Evolutionary conservation across 176 grass and related monocot genomes (phyloP), one percentile per base, ranked within the genome.

Genomic region (Zoysia japonica): DNA sequence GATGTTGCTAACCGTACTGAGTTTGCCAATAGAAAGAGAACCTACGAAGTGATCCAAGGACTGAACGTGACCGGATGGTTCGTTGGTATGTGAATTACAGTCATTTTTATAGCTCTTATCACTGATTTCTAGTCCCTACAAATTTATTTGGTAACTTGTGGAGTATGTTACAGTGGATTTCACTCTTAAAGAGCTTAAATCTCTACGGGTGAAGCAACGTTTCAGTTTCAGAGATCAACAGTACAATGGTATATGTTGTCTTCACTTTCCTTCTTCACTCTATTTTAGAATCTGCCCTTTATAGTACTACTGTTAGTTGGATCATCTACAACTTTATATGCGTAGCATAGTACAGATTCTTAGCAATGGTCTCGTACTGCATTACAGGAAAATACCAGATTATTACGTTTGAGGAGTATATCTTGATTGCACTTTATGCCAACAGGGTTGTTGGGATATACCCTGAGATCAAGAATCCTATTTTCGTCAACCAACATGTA

Each of bases 371-470:
- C 28, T 28, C 28, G 28, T 28, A 28, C 28, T 28, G 28, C 28
- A 28, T 28, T 28, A 8, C 83, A 97, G 90, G 90, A 16, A 93
- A 89, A 41, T 97, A 88, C 80, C 77, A 87, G 43, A 97, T 93
- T 79, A 90, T 97, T 72, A 93, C 90, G 59, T 97, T 97, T 72
- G 88, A 93, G 61, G 93, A 97, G 74, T 97, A 76, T 40, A 88
- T 97, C 76, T 71, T 82, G 70, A 90, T 87, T 74, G 90, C 93
- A 11, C 85, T 93, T 51, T 81, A 88, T 68, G 90, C 93, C 0
- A 37, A 87, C 68, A 97, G 93, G 82, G 80, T 88, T 57, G 90
- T 97, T 9, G 93, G 93, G n/a, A 90, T 97, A 84, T 93, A 97
- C 55, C 93, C 93, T 47, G 90, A 97, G 83, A 90, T 97, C 11